Percentiles rank a stretch among this genome's conserved stretches.
phyloP scores from a whole-genome alignment of 345 rosid genomes.

The Pelargonium nanum region DNA sequence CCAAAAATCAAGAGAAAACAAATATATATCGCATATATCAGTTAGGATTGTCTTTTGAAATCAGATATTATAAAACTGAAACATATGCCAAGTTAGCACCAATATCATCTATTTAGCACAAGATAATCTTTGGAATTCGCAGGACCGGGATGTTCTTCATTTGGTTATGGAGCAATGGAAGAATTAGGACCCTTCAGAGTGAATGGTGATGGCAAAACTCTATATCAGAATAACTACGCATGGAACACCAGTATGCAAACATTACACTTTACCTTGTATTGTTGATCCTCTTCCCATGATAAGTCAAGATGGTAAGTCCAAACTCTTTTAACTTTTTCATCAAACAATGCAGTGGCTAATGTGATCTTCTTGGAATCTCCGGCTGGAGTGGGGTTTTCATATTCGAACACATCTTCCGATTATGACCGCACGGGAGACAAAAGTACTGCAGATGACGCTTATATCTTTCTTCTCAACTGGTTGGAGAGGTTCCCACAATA shows the following conservation, averaged over 20 bases:
- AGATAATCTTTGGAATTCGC: no score
- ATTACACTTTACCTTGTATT: not conserved
- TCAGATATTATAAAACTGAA: no score
- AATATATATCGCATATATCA: no score
- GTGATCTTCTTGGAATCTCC: slow-evolving; percentile 13
- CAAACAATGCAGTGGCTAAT: slow-evolving; percentile 6
- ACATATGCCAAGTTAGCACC: no score
- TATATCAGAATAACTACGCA: slow-evolving; percentile 21
- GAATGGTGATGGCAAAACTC: slow-evolving; percentile 20
- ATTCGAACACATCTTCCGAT: slow-evolving; percentile 10
- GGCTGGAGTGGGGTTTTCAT: slow-evolving; percentile 9
- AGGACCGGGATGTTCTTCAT: slow-evolving; percentile 45
- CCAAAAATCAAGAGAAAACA: no score
- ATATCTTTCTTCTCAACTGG: slow-evolving; percentile 27
- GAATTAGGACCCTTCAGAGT: slow-evolving; percentile 36
- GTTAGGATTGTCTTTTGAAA: no score
- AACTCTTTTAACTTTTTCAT: not conserved
- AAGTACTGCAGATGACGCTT: slow-evolving; percentile 18
- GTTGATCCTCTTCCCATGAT: no score
- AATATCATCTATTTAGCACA: no score
- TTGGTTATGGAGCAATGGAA: slow-evolving; percentile 31
- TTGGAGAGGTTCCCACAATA: slow-evolving; percentile 23
- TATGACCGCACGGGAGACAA: slow-evolving; percentile 7
- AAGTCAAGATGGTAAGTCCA: no score
- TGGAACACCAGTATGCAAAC: slow-evolving; percentile 23